A percentile compares a stretch with the other conserved stretches of the same genome.
These are phyloP conservation scores for Aspergillus diversus DNA, from an alignment of 495 filamentous ascomycete species.

Conservation along the genomic window DNA sequence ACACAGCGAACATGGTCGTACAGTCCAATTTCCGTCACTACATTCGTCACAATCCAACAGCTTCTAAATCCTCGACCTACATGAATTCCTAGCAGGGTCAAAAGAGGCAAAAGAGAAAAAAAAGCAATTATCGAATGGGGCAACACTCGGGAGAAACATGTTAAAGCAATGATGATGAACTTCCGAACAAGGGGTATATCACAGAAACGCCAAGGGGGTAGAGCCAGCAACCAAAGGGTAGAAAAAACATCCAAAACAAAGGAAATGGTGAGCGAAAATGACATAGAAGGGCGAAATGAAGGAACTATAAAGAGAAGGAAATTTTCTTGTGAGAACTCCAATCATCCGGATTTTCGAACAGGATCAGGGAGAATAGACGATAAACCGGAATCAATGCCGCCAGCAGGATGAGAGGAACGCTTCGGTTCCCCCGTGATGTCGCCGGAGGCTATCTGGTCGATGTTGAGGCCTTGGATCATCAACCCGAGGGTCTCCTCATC, in stretches of 20 bases:
- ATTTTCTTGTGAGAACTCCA: neutral
- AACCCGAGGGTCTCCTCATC: constrained; percentile 36
- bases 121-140: constrained; percentile 9
- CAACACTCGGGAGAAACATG: neutral
- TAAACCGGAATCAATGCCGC: constrained; percentile 31
- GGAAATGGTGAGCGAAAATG: constrained; percentile 13
- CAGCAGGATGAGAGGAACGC: constrained; percentile 29
- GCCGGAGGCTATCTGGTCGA: constrained; percentile 29
- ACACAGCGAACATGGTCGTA: constrained; percentile 8
- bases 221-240: neutral
- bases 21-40: constrained; percentile 12
- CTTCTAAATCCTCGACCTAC: constrained; percentile 12
- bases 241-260: constrained; percentile 14
- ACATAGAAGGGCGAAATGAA: constrained; percentile 14
- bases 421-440: constrained; percentile 24
- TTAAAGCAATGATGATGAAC: neutral
- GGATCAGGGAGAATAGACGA: constrained; percentile 35
- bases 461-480: constrained; percentile 40
- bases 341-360: constrained; percentile 28
- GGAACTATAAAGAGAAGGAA: constrained; percentile 2
- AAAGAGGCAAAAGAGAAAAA: constrained; percentile 7
- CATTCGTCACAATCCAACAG: constrained; percentile 17
- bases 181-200: constrained; percentile 45
- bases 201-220: constrained; percentile 45
- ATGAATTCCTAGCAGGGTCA: constrained; percentile 11